Evolutionary conservation across 208 protist genomes (phyloP), one percentile per base, ranked within the genome.

Genomic region (Wallacemonas sp.): DNA sequence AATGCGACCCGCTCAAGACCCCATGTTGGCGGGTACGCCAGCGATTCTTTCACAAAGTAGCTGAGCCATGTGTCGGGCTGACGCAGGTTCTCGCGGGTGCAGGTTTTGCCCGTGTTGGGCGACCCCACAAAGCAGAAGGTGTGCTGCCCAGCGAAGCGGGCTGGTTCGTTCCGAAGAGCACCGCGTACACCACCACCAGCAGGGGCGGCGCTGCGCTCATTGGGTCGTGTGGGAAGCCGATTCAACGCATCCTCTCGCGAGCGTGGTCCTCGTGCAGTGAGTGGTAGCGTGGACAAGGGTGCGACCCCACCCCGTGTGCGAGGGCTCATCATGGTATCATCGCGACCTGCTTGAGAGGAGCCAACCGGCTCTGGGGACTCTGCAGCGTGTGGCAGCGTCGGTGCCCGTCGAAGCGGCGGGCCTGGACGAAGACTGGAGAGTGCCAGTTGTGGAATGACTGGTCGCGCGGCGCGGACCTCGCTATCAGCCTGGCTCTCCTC

Each of bases 51-150:
- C 27, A 70, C 68, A n/a, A 93, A 70, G 17, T 83, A 75, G 21
- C 63, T 73, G 42, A 79, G 79, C 76, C 77, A 82, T 36, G 59
- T 62, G 44, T 87, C 78, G 0, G 60, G 72, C 31, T 71, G 67
- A n/a, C 61, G 62, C 26, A 95, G 67, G 58, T 92, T 93, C 39
- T 79, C 69, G 19, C 77, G 70, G 1, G 81, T 62, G 47, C 62
- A 64, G 19, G 62, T 92, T 62, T 95, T 93, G 9, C 90, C 90
- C 17, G 62, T 56, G 33, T 72, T 70, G 2, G 73, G 64, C 0
- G 76, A 58, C 1, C 90, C 90, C 0, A 95, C 21, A 44, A 93
- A 79, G 27, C 91, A 68, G 36, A 94, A 69, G n/a, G 82, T 92
- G 76, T 96, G 85, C 17, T 76, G 83, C 19, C 79, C 79, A 0